Conservation (phyloP, 1,284 basidiomycete species). For the Fomitiporia mediterranea region DNA sequence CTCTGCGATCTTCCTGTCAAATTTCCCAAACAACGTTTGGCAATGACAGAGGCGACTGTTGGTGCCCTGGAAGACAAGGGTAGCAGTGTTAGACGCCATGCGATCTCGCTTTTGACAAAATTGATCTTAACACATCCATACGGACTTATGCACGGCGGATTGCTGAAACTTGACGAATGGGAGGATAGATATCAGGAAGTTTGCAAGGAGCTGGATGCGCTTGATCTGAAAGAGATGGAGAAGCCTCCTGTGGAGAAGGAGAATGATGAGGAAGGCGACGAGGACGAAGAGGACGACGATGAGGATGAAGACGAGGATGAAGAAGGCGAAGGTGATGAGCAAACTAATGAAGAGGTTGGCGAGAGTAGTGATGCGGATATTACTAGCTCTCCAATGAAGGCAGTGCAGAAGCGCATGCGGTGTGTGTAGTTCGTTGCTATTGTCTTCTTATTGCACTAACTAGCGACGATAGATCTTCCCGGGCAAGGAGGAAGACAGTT, state of each 20-base stretch:
- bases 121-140: slow-evolving; percentile 91
- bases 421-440: no score
- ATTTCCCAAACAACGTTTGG: slow-evolving; percentile 83
- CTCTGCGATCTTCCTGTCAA: slow-evolving; percentile 73
- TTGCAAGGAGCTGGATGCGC: slow-evolving; percentile 48
- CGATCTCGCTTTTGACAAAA: slow-evolving; percentile 74
- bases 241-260: slow-evolving; percentile 52
- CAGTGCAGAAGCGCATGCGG: slow-evolving; percentile 18
- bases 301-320: slow-evolving; percentile 33
- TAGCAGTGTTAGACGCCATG: slow-evolving; percentile 81
- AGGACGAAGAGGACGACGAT: slow-evolving; percentile 35
- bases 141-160: slow-evolving; percentile 80
- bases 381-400: slow-evolving; percentile 19
- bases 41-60: slow-evolving; percentile 73
- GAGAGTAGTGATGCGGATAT: slow-evolving; percentile 10
- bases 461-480: slow-evolving; percentile 12
- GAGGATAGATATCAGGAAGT: slow-evolving; percentile 59
- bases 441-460: no score
- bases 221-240: slow-evolving; percentile 58
- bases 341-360: slow-evolving; percentile 25
- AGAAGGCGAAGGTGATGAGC: slow-evolving; percentile 19
- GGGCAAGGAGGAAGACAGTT: slow-evolving; percentile 11
- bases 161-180: slow-evolving; percentile 73
- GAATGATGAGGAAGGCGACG: slow-evolving; percentile 38
- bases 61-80: slow-evolving; percentile 89